Conservation (phyloP, 257 asterid genomes). For the Nicotiana noctiflora region DNA sequence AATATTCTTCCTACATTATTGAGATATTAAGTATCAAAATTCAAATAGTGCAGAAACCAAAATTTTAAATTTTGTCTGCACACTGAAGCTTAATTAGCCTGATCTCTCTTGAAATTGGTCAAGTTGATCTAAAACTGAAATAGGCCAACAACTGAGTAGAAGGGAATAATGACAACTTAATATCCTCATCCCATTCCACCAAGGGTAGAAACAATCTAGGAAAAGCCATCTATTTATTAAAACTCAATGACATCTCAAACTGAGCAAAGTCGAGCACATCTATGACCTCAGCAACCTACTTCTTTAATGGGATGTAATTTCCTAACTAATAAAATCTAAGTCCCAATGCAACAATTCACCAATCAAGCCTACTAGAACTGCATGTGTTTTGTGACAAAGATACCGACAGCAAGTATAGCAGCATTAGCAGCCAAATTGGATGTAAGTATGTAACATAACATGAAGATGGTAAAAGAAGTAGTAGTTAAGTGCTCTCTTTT, state of each 20-base stretch:
- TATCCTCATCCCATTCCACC: neutral
- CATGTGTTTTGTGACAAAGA: neutral
- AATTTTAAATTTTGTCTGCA: neutral
- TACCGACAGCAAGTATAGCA: neutral
- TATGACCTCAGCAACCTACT: neutral
- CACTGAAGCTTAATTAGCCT: neutral
- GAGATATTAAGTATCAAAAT: neutral
- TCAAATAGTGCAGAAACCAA: neutral
- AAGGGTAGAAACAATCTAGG: neutral
- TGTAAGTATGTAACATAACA: neutral
- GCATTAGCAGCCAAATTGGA: neutral
- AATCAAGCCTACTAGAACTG: neutral
- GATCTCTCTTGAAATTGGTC: neutral
- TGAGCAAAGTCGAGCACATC: neutral
- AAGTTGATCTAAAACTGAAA: neutral
- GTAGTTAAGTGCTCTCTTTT: neutral
- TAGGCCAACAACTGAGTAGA: neutral
- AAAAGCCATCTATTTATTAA: neutral
- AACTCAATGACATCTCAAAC: neutral
- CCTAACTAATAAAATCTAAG: neutral
- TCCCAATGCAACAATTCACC: neutral
- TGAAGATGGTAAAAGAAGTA: neutral
- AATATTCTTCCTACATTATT: neutral
- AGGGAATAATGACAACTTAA: neutral
- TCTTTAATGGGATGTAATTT: neutral